Conservation (phyloP, 2,329 filamentous ascomycete species). For the Pezicula rhizophila region DNA sequence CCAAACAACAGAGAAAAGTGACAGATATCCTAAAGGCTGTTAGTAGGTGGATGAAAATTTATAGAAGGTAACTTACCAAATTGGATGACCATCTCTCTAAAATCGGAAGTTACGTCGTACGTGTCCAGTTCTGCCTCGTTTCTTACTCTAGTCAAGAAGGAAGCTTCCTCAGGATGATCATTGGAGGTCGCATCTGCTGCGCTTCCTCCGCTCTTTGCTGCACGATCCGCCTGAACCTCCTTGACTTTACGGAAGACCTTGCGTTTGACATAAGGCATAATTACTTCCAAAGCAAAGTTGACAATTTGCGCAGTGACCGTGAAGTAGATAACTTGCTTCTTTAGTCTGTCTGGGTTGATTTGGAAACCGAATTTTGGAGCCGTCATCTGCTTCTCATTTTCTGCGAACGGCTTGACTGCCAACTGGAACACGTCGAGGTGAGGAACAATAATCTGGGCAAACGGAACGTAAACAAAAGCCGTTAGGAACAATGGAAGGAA, state of each 20-base stretch:
- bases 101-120: constrained; percentile 87
- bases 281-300: constrained; percentile 75
- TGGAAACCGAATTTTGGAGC: constrained; percentile 57
- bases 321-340: constrained; percentile 91
- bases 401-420: constrained; percentile 68
- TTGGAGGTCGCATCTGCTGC: constrained; percentile 38
- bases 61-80: constrained; percentile 42
- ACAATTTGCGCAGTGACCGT: constrained; percentile 91
- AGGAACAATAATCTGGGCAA: constrained; percentile 76
- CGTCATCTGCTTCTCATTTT: constrained; percentile 65
- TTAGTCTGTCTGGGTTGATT: constrained; percentile 77
- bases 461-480: constrained; percentile 90
- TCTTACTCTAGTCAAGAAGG: constrained; percentile 75
- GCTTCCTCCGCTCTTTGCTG: constrained; percentile 45
- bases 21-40: constrained; percentile 65
- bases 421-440: constrained; percentile 77
- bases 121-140: constrained; percentile 74
- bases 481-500: constrained; percentile 91
- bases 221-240: constrained; percentile 57
- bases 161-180: constrained; percentile 71
- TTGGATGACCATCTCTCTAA: constrained; percentile 89
- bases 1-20: constrained; percentile 90
- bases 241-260: constrained; percentile 73
- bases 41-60: constrained; percentile 5
- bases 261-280: constrained; percentile 81